Conservation (phyloP, 2,329 filamentous ascomycete species). For the Aquanectria penicillioides region DNA sequence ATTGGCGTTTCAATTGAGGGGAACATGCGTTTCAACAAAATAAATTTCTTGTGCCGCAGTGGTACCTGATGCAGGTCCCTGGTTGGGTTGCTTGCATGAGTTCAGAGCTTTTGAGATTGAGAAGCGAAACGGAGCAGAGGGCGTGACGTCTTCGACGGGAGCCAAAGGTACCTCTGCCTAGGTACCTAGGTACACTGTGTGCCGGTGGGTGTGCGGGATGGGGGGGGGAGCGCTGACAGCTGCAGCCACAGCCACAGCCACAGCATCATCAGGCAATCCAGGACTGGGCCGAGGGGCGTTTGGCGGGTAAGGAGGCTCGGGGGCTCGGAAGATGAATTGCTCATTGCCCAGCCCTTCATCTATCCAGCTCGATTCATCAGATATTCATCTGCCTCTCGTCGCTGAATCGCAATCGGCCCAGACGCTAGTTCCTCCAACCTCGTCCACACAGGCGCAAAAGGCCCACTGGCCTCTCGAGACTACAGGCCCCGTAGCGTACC, state of each 20-base stretch:
- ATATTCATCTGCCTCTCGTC: too few relatives aligned
- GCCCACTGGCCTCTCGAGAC: too few relatives aligned
- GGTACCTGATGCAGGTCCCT: constrained; percentile 5
- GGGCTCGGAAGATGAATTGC: too few relatives aligned
- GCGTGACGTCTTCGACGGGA: not conserved
- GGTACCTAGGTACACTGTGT: too few relatives aligned
- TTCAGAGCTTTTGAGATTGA: not conserved
- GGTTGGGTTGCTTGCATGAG: not conserved
- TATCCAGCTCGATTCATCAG: too few relatives aligned
- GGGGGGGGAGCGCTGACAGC: not conserved
- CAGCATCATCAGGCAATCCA: too few relatives aligned
- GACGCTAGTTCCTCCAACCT: not conserved
- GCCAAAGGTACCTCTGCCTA: too few relatives aligned
- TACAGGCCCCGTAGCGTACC: constrained; percentile 30
- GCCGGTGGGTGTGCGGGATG: too few relatives aligned
- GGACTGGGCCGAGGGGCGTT: too few relatives aligned
- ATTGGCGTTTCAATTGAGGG: not conserved
- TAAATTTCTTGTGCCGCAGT: not conserved
- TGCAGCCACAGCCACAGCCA: constrained; percentile 30
- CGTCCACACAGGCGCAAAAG: constrained; percentile 7
- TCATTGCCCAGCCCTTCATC: too few relatives aligned
- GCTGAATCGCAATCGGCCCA: too few relatives aligned
- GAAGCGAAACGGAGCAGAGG: not conserved
- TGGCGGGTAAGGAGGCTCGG: too few relatives aligned
- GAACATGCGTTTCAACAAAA: not conserved